phyloP scores from a whole-genome alignment of 2,329 filamentous ascomycete genomes.

The Trichophyton schoenleinii region DNA sequence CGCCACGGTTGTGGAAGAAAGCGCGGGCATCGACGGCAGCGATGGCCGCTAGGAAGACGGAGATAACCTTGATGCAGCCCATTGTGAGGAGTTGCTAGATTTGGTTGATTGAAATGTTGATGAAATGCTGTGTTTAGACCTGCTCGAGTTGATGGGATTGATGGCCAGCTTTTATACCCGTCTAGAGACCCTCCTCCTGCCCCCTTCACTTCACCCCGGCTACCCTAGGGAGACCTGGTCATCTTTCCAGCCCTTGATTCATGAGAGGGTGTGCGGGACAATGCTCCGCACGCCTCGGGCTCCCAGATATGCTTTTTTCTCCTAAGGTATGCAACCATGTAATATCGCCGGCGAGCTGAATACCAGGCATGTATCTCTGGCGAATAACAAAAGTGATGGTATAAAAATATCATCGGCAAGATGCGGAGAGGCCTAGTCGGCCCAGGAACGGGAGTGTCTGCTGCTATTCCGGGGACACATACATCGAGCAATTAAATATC shows the following conservation, averaged over 20 bases:
- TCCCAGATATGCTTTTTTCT: not conserved
- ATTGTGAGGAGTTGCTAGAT: constrained; percentile 6
- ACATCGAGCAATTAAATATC: not conserved
- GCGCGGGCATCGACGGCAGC: constrained; percentile 8
- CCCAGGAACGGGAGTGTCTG: not conserved
- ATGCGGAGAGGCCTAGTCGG: not conserved
- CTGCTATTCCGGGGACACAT: not conserved
- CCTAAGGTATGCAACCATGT: not conserved
- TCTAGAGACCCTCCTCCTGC: not conserved
- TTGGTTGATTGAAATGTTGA: not conserved
- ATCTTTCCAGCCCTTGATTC: not conserved
- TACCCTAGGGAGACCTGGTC: not conserved
- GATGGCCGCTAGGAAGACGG: constrained; percentile 8
- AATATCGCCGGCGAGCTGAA: not conserved
- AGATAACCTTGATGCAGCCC: constrained; percentile 12
- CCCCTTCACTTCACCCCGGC: not conserved
- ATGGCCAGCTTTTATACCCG: not conserved
- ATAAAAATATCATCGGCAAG: not conserved
- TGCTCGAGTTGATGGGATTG: not conserved
- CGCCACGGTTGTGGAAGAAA: constrained; percentile 7
- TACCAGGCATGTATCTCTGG: not conserved
- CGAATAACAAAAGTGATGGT: not conserved
- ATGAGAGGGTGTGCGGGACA: not conserved
- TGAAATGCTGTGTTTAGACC: not conserved
- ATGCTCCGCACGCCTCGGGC: constrained; percentile 1